Evolutionary conservation across 73 alveolate species (phyloP).

Genomic region (Blepharisma stoltei): DNA sequence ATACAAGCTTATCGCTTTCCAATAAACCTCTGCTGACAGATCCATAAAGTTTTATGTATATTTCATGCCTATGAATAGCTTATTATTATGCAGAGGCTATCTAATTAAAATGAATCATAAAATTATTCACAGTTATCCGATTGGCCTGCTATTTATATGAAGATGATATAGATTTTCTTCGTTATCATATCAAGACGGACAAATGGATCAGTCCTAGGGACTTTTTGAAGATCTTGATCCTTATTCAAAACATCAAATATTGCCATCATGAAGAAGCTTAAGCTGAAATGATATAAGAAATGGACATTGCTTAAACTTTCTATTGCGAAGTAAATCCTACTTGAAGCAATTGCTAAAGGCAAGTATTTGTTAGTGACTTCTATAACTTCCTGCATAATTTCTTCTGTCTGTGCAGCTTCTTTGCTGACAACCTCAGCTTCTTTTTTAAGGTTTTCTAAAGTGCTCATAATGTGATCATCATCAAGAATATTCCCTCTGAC

Average conservation of each 20-base stretch:
- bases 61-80: too few relatives aligned
- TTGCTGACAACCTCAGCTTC: slow-evolving; percentile 85
- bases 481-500: slow-evolving; percentile 97
- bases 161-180: neutral
- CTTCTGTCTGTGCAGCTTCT: slow-evolving; percentile 90
- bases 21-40: slow-evolving; percentile 87
- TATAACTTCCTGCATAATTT: slow-evolving; percentile 90
- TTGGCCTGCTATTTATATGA: too few relatives aligned
- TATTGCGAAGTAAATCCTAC: slow-evolving; percentile 92
- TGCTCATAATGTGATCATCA: slow-evolving; percentile 88
- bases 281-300: slow-evolving; percentile 87
- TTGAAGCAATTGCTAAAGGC: slow-evolving; percentile 86
- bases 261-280: slow-evolving; percentile 83
- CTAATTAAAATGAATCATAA: too few relatives aligned
- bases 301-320: slow-evolving; percentile 81
- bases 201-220: slow-evolving; percentile 59
- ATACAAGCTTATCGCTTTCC: slow-evolving; percentile 71
- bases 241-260: slow-evolving; percentile 61
- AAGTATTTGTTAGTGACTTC: slow-evolving; percentile 79
- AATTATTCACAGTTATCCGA: too few relatives aligned
- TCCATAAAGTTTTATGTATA: slow-evolving; percentile 79
- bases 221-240: slow-evolving; percentile 58
- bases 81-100: too few relatives aligned
- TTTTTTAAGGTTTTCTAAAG: slow-evolving; percentile 95
- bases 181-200: slow-evolving; percentile 79